Evolutionary conservation across 768 basidiomycete species (phyloP), one percentile per base, ranked within the genome.

Genomic region (Psilocybe sp.): DNA sequence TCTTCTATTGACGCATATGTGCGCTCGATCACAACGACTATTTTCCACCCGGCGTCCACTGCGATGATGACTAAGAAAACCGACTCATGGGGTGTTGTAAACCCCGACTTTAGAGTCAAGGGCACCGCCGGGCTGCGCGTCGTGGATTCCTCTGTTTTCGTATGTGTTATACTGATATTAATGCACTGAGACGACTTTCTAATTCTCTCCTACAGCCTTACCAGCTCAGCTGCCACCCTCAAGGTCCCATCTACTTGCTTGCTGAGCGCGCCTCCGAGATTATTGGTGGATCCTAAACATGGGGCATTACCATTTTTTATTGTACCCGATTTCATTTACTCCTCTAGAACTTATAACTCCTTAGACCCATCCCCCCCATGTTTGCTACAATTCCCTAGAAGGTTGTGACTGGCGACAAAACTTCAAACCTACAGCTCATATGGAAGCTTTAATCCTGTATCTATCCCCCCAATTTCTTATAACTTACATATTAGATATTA

Each of bases 91-190:
- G 69, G 69, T 10, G 70, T 71, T 11, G 65, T 70, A 9, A 63
- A 69, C 47, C 62, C 68, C 1, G 58, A 69, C 48, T 50, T 74
- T 16, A 54, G 35, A 4, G 65, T 73, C 16, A 69, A 72, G 52
- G 60, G 62, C 1, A 53, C 64, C 1, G 38, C 34, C 9, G 70
- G 67, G 2, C 49, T 74, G 16, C 64, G 72, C 4, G 54, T 74
- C 20, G 68, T 74, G 11, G 70, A 74, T 59, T 60, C 63, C 6
- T 73, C 70, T 11, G 64, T 66, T 52, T 47, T 68, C 47, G 73
- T 70, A 40, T 51, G 70, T 57, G 20, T 11, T 13, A 4, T 40
- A 34, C 38, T 5, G 13, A 31, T 42, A 36, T 5, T 15, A 35
- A 2, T 0, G 38, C 15, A 35, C 32, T 38, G 3, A 48, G 34